Conservation (phyloP, 352 stramenopile species). For the Pythium sp. region DNA sequence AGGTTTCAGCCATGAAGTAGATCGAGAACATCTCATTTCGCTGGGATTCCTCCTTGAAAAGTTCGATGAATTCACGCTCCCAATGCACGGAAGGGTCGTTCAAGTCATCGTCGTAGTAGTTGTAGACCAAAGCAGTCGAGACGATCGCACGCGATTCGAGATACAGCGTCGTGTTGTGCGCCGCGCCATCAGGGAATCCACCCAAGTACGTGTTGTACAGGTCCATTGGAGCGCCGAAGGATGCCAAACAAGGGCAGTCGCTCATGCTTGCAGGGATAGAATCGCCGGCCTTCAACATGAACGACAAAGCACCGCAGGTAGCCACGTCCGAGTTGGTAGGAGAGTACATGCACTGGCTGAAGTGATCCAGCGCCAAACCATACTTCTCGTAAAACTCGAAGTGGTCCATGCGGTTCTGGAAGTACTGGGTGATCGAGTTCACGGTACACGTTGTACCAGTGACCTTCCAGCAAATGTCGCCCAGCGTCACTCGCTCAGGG, state of each 20-base stretch:
- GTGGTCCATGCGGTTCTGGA: constrained; percentile 56
- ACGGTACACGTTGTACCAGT: constrained; percentile 59
- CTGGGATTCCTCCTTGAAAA: constrained; percentile 39
- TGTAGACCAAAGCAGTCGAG: constrained; percentile 57
- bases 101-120: constrained; percentile 44
- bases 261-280: constrained; percentile 50
- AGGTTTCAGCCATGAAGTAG: constrained; percentile 59
- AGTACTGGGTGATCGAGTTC: constrained; percentile 65
- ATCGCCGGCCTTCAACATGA: constrained; percentile 30
- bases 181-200: constrained; percentile 43
- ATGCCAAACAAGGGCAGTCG: constrained; percentile 56
- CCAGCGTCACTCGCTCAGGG: constrained; percentile 26
- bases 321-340: constrained; percentile 48
- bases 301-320: constrained; percentile 40
- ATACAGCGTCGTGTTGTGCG: constrained; percentile 53
- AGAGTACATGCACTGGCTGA: constrained; percentile 57
- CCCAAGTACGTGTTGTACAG: constrained; percentile 66
- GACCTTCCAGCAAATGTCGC: constrained; percentile 68
- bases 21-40: constrained; percentile 48
- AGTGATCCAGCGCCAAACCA: constrained; percentile 47
- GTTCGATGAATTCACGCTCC: constrained; percentile 59
- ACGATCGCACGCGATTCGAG: constrained; percentile 45
- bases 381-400: constrained; percentile 59
- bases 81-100: constrained; percentile 51
- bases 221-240: constrained; percentile 66